Base-by-base conservation (phyloP, 2,329 filamentous ascomycete genomes). In the Hymenoscyphus infarciens region DNA sequence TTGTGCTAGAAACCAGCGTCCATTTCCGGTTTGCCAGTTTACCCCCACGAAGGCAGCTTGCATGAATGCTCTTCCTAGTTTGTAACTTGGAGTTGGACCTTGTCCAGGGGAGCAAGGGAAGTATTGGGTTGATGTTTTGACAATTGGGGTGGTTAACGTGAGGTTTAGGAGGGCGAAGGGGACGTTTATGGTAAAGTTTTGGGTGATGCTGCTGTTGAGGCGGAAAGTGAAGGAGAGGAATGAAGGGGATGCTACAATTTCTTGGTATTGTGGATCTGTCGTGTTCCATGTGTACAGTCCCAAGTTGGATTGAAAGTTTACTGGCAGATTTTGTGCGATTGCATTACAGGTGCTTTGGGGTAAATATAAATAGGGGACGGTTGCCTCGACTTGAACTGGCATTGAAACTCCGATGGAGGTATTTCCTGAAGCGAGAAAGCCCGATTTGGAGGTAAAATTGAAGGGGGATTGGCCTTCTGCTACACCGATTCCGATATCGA, bases 11-110 rank as follows among this genome's bases (percentile, higher is more conserved):
- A 71, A 75, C 61, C 66, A 68, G 11, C 27, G 53, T 10, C 62
- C 62, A 11, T 45, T 55, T 7, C 16, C 63, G 3, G 59, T 60
- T n/a, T 70, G 60, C 66, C 68, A 74, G 42, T 73, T 73, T 15
- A 71, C 68, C 7, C 71, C 74, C 1, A 77, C 59, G 59, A 77
- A 77, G 2, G 75, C 73, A 1, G 74, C 73, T 67, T 77, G 76
- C 1, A 77, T 62, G 63, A 78, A 77, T 7, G 74, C 72, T 49
- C 73, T 71, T 5, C 75, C 75, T n/a, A 77, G 71, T 8, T 59
- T 61, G 61, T 64, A 68, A 33, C 11, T 49, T 22, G 39, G 35
- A n/a, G 55, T 59, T 15, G 61, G 38, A 22, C 55, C 35, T 13
- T 63, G 60, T 10, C 49, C 13, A 1, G 57, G 57, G 27, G 19